Evolutionary conservation across 106 monocot genomes (phyloP).

Genomic region (Dioscorea dumetorum): DNA sequence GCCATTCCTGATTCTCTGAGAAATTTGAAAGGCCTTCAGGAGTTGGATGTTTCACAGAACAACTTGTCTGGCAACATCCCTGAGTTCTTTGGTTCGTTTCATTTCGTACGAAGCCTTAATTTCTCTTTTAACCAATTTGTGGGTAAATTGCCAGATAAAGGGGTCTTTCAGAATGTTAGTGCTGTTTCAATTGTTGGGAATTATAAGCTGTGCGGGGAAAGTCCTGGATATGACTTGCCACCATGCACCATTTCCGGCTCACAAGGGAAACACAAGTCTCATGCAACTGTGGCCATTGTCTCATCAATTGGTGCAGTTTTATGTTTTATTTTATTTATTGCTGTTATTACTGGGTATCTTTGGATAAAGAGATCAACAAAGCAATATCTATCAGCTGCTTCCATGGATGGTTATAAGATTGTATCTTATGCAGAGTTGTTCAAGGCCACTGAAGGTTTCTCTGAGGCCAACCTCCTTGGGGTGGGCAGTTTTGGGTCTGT

Average conservation of each 20-base stretch:
- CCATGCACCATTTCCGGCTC: not conserved
- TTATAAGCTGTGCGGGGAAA: slow-evolving; percentile 7
- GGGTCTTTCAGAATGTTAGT: slow-evolving; percentile 3
- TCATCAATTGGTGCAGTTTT: not conserved
- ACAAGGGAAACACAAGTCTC: not conserved
- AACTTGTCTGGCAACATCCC: slow-evolving; percentile 8
- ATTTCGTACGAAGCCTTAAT: not conserved
- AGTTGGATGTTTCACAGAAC: slow-evolving; percentile 11
- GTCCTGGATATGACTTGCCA: not conserved
- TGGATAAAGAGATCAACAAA: not conserved
- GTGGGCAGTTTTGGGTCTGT: slow-evolving; percentile 5
- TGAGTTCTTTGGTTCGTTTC: not conserved
- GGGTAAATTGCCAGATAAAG: not conserved
- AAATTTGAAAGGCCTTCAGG: slow-evolving; percentile 1
- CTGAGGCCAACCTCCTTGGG: not conserved
- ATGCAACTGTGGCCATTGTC: not conserved
- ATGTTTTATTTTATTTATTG: not conserved
- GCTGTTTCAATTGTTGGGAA: not conserved
- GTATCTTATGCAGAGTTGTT: slow-evolving; percentile 5
- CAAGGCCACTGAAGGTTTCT: slow-evolving; percentile 1
- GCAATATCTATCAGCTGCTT: not conserved
- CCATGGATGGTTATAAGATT: not conserved
- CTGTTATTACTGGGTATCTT: not conserved
- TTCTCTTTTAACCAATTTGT: slow-evolving; percentile 5
- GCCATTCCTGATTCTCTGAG: not conserved